A percentile compares a stretch with the other conserved stretches of the same genome.
phyloP scores from a whole-genome alignment of 306 rosid species.

The Rubus parviflorus region DNA sequence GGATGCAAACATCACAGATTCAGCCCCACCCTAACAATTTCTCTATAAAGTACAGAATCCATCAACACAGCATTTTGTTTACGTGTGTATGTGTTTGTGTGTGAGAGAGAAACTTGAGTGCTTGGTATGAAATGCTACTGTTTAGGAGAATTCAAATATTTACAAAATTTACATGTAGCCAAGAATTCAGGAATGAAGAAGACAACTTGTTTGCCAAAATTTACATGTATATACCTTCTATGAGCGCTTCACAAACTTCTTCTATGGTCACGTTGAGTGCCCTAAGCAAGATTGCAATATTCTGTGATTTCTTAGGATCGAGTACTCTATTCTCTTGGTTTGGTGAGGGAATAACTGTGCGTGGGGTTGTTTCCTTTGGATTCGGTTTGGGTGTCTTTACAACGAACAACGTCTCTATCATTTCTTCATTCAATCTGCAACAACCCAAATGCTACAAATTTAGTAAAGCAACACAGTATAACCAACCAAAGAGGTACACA shows the following conservation, averaged over 20 bases:
- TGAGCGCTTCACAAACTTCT: conserved; percentile 84
- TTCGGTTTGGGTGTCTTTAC: conserved; percentile 51
- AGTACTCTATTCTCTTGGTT: conserved; percentile 65
- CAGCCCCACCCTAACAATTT: too few species aligned
- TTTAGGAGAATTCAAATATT: not conserved
- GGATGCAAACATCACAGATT: too few species aligned
- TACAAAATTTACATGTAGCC: not conserved
- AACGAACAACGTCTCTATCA: conserved; percentile 85
- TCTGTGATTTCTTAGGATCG: conserved; percentile 89
- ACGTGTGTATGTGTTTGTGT: too few species aligned
- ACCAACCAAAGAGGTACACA: conserved; percentile 4
- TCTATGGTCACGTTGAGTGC: conserved; percentile 82
- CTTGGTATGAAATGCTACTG: not conserved
- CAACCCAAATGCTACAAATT: conserved; percentile 19
- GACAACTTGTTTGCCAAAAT: not conserved
- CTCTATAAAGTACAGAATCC: too few species aligned
- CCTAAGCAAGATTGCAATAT: conserved; percentile 81
- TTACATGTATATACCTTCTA: conserved; percentile 58
- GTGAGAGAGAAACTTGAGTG: not conserved
- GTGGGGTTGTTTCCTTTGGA: conserved; percentile 51
- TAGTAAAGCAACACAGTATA: conserved; percentile 23
- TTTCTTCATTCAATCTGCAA: conserved; percentile 89
- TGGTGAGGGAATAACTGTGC: conserved; percentile 42
- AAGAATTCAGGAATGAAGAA: not conserved
- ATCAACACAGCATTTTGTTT: too few species aligned